Evolutionary conservation across 257 asterid genomes (phyloP).

Genomic region (Scutellaria baicalensis): DNA sequence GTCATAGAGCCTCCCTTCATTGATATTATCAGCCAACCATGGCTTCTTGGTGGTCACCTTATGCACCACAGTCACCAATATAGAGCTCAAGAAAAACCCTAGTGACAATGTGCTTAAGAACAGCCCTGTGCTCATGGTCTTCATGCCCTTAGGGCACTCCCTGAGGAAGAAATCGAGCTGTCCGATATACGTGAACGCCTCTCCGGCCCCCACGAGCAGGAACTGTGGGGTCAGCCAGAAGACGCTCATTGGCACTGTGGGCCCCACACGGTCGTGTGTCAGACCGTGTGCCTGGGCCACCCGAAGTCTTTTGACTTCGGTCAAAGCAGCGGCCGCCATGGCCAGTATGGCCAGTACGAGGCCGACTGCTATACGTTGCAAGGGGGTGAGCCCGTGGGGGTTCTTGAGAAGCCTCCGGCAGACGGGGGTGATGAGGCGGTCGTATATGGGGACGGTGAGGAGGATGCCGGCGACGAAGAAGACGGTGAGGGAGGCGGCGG

Average conservation of each 20-base stretch:
- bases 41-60: constrained; percentile 42
- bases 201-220: constrained; percentile 60
- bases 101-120: constrained; percentile 71
- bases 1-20: constrained; percentile 54
- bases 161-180: constrained; percentile 76
- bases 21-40: constrained; percentile 73
- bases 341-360: constrained; percentile 37
- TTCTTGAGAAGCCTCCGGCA: constrained; percentile 25
- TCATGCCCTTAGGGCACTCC: constrained; percentile 90
- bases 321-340: constrained; percentile 57
- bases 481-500: constrained; percentile 56
- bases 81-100: constrained; percentile 60
- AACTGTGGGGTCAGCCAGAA: constrained; percentile 74
- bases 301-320: constrained; percentile 43
- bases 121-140: constrained; percentile 83
- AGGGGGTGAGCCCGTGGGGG: constrained; percentile 56
- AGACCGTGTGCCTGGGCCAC: constrained; percentile 39
- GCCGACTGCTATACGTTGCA: constrained; percentile 56
- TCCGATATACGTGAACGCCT: constrained; percentile 81
- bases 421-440: constrained; percentile 40
- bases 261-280: constrained; percentile 8
- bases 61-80: constrained; percentile 54
- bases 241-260: constrained; percentile 43
- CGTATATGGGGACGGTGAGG: constrained; percentile 56
- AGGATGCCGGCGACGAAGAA: constrained; percentile 70